These are phyloP conservation scores for Rhexocercosporidium sp. DNA, from an alignment of 2,329 filamentous ascomycete species.

Conservation along the genomic window DNA sequence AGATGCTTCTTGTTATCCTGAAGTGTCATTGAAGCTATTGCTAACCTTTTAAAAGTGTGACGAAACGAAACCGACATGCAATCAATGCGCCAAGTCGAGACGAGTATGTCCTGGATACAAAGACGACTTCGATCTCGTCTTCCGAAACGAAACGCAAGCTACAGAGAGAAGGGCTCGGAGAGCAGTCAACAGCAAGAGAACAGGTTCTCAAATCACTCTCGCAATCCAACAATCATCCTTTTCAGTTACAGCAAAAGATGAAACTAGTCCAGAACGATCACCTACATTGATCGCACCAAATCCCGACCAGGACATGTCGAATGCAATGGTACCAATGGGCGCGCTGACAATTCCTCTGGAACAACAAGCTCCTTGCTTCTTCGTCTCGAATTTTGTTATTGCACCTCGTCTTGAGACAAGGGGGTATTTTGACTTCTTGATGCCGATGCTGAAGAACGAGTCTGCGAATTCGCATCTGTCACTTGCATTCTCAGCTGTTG, in stretches of 20 bases:
- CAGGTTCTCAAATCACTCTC: constrained; percentile 25
- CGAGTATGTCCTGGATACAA: constrained; percentile 70
- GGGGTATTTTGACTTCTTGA: constrained; percentile 64
- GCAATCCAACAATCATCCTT: constrained; percentile 22
- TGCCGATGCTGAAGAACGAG: constrained; percentile 58
- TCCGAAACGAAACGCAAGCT: constrained; percentile 73
- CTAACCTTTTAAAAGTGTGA: constrained; percentile 57
- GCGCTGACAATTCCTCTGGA: constrained; percentile 55
- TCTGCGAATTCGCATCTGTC: constrained; percentile 53
- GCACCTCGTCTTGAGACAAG: constrained; percentile 55
- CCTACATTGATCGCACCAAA: constrained; percentile 20
- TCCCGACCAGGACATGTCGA: constrained; percentile 13
- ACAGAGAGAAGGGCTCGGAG: constrained; percentile 67
- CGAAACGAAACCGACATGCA: constrained; percentile 69
- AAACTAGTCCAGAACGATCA: constrained; percentile 4
- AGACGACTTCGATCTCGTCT: constrained; percentile 74
- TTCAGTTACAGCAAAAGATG: constrained; percentile 2
- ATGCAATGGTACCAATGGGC: constrained; percentile 34
- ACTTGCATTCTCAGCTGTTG: constrained; percentile 63
- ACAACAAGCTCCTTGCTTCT: constrained; percentile 62
- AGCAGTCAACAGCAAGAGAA: constrained; percentile 56
- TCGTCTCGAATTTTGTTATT: constrained; percentile 65
- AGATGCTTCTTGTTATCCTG: neutral
- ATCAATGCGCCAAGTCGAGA: constrained; percentile 67
- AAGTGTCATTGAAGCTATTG: neutral